Base-by-base conservation (phyloP, 495 filamentous ascomycete species). In the Neurospora sp. region DNA sequence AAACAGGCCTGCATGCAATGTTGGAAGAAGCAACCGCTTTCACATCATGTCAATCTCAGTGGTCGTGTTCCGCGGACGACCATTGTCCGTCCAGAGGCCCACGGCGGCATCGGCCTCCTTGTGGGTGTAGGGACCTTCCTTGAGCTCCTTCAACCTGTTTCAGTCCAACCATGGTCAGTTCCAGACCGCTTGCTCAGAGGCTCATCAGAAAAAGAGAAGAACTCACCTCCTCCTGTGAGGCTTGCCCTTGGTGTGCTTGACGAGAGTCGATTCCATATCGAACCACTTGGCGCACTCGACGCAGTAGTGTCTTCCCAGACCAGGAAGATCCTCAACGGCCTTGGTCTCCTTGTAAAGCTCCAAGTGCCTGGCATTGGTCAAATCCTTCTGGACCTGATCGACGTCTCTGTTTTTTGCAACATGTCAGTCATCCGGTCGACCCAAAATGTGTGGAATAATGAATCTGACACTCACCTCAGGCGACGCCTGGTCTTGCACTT, bases 271-370 rank as follows among this genome's bases (percentile, higher is more conserved):
- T 70, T 96, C 93, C 71, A 89, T 91, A 82, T 98, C 96, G 81
- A 95, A 98, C 91, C 92, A 98, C 84, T 97, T 98, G 46, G 94
- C 90, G 78, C 95, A 99, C 83, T 97, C 92, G n/a, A 92, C 85
- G 81, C 95, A 99, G 80, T 97, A 97, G 75, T 88, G 90, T 78
- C 86, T 84, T 6, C 95, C 95, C 38, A 97, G 84, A 0, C 89
- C 94, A 8, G 95, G 96, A 18, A 96, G 87, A 76, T 98, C 95
- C 79, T 97, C 95, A 23, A 87, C 83, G 37, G 92, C 91, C 77
- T 97, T 95, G 66, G 90, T 86, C 39, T 89, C 88, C 77, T 93
- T 92, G 86, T 90, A 91, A 70, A 92, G 88, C 46, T 86, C 83
- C 35, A 99, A 89, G 79, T 97, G 94, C 76, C 90, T 91, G 9